Evolutionary conservation across 2,329 filamentous ascomycete genomes (phyloP), one percentile per base, ranked within the genome.

Genomic region (Penicillium rolfsii): DNA sequence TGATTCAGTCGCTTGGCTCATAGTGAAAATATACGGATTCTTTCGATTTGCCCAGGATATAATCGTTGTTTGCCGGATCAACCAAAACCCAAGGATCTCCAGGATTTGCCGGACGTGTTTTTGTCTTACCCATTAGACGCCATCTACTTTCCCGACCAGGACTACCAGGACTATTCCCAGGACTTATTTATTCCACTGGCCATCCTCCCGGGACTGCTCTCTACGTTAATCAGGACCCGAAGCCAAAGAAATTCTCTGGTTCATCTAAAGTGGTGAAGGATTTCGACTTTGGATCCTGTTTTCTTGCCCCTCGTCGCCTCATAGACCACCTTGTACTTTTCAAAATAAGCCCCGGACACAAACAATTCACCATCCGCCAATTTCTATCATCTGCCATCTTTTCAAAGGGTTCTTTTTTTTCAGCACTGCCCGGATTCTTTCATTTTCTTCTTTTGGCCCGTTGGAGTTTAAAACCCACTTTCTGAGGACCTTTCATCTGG

Each of bases 361-460:
- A 50, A 64, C 52, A 54, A 57, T 50, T 36, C 57, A 63, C 57
- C 63, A 58, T 56, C 59, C 56, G 52, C 26, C 36, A 6, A 48
- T n/a, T 36, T 36, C 35, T 36, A 8, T 59, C 64, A 58, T 56
- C 57, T 58, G 52, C 11, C 36, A 52, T 48, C 41, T 46, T 53
- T 9, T 41, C 30, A 36, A 56, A 12, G 53, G 58, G 57, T 62
- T 22, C 19, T 64, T 60, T 59, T 33, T 66, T 59, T 59, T 43
- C 62, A 52, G 60, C 38, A 59, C 52, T 62, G n/a, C 53, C 58
- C 40, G 64, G 62, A 61, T 24, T 45, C 11, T 48, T 64, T 64
- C 54, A 63, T 64, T 63, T 65, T 63, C 35, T 61, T 46, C 41
- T 55, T 63, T 66, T 70, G 70, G 67, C 67, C 68, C 66, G 59